These are phyloP conservation scores for Phytophthora palmivora DNA, from an alignment of 352 stramenopile genomes.

Conservation along the genomic window DNA sequence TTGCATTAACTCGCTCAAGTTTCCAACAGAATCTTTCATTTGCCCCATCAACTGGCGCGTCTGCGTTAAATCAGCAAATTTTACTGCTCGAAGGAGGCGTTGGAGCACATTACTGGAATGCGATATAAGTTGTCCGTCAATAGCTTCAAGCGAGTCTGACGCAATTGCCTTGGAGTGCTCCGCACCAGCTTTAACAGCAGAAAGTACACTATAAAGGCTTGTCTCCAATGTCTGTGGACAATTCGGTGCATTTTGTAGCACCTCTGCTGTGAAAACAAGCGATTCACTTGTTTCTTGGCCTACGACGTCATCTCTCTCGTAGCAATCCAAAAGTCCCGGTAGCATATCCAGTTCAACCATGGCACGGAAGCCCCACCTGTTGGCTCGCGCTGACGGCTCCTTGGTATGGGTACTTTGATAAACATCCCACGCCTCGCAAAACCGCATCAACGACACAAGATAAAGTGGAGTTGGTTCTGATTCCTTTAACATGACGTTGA, in stretches of 20 bases:
- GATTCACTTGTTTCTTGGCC: slow-evolving; percentile 31
- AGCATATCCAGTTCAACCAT: slow-evolving; percentile 44
- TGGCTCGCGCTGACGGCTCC: slow-evolving; percentile 22
- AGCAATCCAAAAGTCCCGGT: slow-evolving; percentile 43
- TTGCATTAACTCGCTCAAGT: slow-evolving; percentile 35
- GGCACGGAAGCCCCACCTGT: slow-evolving; percentile 39
- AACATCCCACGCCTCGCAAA: slow-evolving; percentile 44
- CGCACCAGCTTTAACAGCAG: slow-evolving; percentile 30
- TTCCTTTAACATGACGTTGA: slow-evolving; percentile 31
- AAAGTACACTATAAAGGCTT: slow-evolving; percentile 42
- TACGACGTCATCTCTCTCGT: slow-evolving; percentile 29
- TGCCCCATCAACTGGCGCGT: slow-evolving; percentile 30
- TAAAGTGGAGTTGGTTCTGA: slow-evolving; percentile 35
- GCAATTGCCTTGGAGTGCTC: slow-evolving; percentile 10
- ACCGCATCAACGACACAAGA: slow-evolving; percentile 37
- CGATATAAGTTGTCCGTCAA: slow-evolving; percentile 28
- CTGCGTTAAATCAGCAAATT: slow-evolving; percentile 30
- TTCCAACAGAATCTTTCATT: slow-evolving; percentile 29
- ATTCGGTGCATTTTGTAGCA: slow-evolving; percentile 45
- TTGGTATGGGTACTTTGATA: slow-evolving; percentile 44
- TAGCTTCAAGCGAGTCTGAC: neutral
- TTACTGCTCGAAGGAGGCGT: slow-evolving; percentile 39
- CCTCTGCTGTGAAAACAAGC: slow-evolving; percentile 37
- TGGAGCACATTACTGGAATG: slow-evolving; percentile 42
- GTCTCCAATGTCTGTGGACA: slow-evolving; percentile 42